phyloP scores from a whole-genome alignment of 176 grass and related monocot genomes.

The Eremochloa ophiuroides region DNA sequence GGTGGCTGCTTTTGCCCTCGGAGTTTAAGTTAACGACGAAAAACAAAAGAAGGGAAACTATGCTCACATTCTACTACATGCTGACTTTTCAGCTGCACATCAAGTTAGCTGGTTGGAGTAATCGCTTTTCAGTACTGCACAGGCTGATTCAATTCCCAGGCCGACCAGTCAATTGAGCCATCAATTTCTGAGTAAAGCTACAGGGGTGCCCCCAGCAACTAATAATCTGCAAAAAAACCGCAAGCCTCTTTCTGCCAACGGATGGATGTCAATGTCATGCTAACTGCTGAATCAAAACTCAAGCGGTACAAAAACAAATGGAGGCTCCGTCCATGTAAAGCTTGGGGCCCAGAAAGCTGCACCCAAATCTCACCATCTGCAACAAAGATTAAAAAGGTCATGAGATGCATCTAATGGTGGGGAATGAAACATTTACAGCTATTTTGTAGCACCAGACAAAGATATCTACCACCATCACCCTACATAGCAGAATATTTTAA shows the following conservation, averaged over 20 bases:
- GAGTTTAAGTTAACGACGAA: slow-evolving; percentile 8
- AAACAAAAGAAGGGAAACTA: not conserved
- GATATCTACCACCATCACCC: not conserved
- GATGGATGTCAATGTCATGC: slow-evolving; percentile 11
- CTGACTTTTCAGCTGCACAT: slow-evolving; percentile 26
- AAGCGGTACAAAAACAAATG: not conserved
- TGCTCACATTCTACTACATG: slow-evolving; percentile 31
- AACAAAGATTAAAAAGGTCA: not conserved
- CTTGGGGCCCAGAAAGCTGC: not conserved
- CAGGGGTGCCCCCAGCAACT: not conserved
- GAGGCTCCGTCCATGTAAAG: slow-evolving; percentile 1
- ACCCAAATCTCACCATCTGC: slow-evolving; percentile 24
- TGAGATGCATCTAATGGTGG: not conserved
- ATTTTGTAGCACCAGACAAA: not conserved
- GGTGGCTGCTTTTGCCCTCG: slow-evolving; percentile 5
- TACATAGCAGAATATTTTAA: not conserved
- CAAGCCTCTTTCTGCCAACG: slow-evolving; percentile 14
- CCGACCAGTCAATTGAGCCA: not conserved
- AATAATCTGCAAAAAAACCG: slow-evolving; percentile 24
- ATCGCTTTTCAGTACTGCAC: slow-evolving; percentile 30
- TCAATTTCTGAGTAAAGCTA: slow-evolving; percentile 16
- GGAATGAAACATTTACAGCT: not conserved
- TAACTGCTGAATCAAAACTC: slow-evolving; percentile 21
- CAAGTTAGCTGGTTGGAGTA: slow-evolving; percentile 20
- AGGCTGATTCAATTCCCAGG: not conserved